Conservation (phyloP, 2,329 filamentous ascomycete genomes). For the Lasiodiplodia gonubiensis region DNA sequence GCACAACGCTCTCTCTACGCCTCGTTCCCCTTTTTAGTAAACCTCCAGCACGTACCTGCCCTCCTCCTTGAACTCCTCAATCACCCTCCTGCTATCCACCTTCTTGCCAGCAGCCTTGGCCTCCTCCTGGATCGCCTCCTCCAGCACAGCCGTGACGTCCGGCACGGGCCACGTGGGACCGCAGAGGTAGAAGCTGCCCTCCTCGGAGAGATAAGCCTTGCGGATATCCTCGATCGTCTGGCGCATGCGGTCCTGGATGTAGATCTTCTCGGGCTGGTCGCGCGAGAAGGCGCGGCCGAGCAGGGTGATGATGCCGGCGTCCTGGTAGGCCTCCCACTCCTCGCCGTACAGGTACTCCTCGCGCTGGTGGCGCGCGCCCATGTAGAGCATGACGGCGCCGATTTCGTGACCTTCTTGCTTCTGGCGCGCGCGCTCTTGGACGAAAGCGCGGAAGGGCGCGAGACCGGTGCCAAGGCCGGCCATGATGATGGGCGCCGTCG, state of each 20-base stretch:
- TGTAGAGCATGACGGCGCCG: constrained; percentile 90
- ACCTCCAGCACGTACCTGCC: constrained; percentile 95
- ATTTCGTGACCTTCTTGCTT: constrained; percentile 97
- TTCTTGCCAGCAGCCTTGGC: constrained; percentile 67
- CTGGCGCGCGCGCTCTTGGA: constrained; percentile 97
- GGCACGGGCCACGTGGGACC: constrained; percentile 98
- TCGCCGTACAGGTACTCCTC: constrained; percentile 99
- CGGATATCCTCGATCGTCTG: constrained; percentile 83
- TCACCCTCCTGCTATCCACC: constrained; percentile 85
- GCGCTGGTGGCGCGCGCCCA: constrained; percentile 94
- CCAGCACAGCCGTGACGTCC: constrained; percentile 89
- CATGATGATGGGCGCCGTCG: constrained; percentile 96
- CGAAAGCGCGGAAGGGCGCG: constrained; percentile 98
- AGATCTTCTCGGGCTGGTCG: constrained; percentile 98
- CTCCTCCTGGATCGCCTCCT: constrained; percentile 86
- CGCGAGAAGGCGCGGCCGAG: constrained; percentile 93
- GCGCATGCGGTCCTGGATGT: constrained; percentile 98
- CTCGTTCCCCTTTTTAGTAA: constrained; percentile 65
- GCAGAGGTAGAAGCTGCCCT: constrained; percentile 95
- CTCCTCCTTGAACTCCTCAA: constrained; percentile 96
- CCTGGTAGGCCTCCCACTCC: constrained; percentile 98
- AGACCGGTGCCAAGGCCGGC: constrained; percentile 97
- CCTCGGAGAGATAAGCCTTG: constrained; percentile 82
- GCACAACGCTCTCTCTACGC: background rate
- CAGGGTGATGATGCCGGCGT: constrained; percentile 91